phyloP scores from a whole-genome alignment of 179 eudicot species.

The Gypsophila paniculata region DNA sequence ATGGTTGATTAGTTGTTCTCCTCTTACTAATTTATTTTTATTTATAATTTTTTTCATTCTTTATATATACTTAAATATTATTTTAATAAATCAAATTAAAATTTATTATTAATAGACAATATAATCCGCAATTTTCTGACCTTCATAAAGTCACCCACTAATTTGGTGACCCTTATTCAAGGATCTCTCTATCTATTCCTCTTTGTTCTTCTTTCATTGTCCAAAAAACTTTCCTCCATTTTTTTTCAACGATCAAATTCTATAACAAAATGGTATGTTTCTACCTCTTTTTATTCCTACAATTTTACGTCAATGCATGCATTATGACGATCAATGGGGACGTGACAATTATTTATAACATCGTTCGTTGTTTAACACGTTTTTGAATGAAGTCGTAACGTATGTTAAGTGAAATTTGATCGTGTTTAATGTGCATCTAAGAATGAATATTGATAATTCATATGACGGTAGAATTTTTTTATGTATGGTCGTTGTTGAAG shows the following conservation, averaged over 20 bases:
- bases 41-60: background rate
- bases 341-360: background rate
- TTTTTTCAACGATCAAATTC: background rate
- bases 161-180: conserved; percentile 29
- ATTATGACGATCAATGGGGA: background rate
- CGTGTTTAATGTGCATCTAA: background rate
- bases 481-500: too few species aligned
- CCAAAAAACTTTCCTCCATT: background rate
- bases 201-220: conserved; percentile 16
- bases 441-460: background rate
- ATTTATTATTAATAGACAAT: conserved; percentile 17
- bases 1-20: conserved; percentile 20
- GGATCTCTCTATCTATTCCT: conserved; percentile 30
- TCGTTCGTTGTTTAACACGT: too few species aligned
- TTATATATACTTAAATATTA: background rate
- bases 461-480: too few species aligned
- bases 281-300: background rate
- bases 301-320: conserved; percentile 12
- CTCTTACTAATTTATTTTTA: background rate
- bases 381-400: too few species aligned
- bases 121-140: conserved; percentile 31
- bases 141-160: conserved; percentile 32
- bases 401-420: too few species aligned
- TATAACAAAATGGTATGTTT: conserved; percentile 38
- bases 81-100: background rate